Evolutionary conservation across 2,329 filamentous ascomycete genomes (phyloP).

Genomic region (Sporothrix euskadiensis): DNA sequence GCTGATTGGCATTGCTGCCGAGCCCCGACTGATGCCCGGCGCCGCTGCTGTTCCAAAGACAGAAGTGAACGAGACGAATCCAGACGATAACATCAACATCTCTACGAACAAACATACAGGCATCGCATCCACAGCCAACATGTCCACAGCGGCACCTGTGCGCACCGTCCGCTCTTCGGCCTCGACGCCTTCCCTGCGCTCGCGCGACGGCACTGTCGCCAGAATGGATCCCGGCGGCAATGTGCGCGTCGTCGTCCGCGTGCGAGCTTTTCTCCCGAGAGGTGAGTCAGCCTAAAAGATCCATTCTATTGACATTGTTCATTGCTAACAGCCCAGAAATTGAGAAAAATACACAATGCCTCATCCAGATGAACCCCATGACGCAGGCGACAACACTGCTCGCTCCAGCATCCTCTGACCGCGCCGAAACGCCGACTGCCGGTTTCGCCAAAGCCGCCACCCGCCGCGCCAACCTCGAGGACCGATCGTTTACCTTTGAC

Average conservation of each 20-base stretch:
- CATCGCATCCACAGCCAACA: background rate
- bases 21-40: conserved; percentile 50
- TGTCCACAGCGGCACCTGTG: conserved; percentile 23
- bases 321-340: conserved; percentile 62
- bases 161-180: conserved; percentile 63
- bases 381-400: conserved; percentile 82
- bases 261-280: conserved; percentile 75
- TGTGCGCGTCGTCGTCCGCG: conserved; percentile 78
- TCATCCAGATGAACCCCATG: conserved; percentile 86
- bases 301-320: background rate
- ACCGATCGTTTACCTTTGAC: conserved; percentile 79
- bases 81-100: background rate
- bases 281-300: conserved; percentile 51
- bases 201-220: conserved; percentile 65
- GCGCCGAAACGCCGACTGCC: conserved; percentile 18
- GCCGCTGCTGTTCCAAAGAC: conserved; percentile 33
- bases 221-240: conserved; percentile 69
- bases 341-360: conserved; percentile 75
- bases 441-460: conserved; percentile 37
- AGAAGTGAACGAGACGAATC: background rate
- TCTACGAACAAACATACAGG: background rate
- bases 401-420: conserved; percentile 54
- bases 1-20: conserved; percentile 44
- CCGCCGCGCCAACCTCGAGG: conserved; percentile 32
- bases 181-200: conserved; percentile 75